A percentile compares a stretch with the other conserved stretches of the same genome.
Conservation (phyloP, 2,329 filamentous ascomycete genomes). For the Aspergillus fructus region DNA sequence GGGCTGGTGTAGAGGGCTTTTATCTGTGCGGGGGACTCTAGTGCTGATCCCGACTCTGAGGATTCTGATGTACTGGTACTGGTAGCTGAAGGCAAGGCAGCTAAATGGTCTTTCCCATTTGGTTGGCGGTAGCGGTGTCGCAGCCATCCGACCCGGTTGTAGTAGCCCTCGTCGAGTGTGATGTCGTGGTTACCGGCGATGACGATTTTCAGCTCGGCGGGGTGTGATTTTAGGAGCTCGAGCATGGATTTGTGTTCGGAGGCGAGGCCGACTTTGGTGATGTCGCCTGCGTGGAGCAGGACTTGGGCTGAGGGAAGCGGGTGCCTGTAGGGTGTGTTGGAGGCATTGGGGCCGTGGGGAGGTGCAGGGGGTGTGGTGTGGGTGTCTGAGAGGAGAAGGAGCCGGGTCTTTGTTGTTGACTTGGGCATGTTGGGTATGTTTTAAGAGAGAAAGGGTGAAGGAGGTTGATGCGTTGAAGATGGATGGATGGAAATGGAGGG, state of each 20-base stretch:
- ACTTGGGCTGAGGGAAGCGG: conserved; percentile 55
- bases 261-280: conserved; percentile 53
- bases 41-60: conserved; percentile 16
- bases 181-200: conserved; percentile 66
- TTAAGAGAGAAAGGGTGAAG: background rate
- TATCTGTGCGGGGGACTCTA: conserved; percentile 27
- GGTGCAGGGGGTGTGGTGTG: conserved; percentile 32
- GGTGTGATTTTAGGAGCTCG: conserved; percentile 47
- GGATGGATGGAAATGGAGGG: background rate
- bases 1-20: conserved; percentile 49
- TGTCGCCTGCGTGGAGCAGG: conserved; percentile 59
- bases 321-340: conserved; percentile 31
- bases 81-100: background rate
- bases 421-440: background rate
- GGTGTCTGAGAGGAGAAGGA: conserved; percentile 46
- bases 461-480: background rate
- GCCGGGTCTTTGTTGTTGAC: conserved; percentile 38
- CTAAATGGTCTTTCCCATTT: conserved; percentile 14
- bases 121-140: conserved; percentile 26
- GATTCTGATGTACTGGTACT: background rate
- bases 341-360: conserved; percentile 14
- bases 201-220: conserved; percentile 59
- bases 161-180: conserved; percentile 55
- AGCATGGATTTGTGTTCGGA: conserved; percentile 50
- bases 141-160: conserved; percentile 29